phyloP scores from a whole-genome alignment of 2,329 filamentous ascomycete genomes.

The Claviceps maximensis region DNA sequence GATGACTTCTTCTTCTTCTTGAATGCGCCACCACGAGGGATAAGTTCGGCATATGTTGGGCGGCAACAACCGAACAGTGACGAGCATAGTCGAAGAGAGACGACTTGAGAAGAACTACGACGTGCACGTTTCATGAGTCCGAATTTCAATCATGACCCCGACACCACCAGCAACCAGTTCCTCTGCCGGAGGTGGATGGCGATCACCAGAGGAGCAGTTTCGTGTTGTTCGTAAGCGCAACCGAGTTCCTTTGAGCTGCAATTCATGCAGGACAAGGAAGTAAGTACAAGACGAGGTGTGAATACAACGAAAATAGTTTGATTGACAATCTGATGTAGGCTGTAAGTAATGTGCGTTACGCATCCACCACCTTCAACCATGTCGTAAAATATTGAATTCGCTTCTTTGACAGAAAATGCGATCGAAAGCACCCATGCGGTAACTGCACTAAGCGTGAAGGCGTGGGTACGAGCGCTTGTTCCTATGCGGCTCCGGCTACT shows the following conservation, averaged over 20 bases:
- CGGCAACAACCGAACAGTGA: not conserved
- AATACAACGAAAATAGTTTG: not conserved
- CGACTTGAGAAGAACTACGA: not conserved
- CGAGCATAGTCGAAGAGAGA: not conserved
- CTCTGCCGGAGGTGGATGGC: slow-evolving; percentile 55
- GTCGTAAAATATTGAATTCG: not conserved
- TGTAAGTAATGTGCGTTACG: slow-evolving; percentile 14
- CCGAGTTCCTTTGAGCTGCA: slow-evolving; percentile 80
- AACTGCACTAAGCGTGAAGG: slow-evolving; percentile 90
- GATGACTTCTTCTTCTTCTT: not conserved
- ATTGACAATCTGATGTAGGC: slow-evolving; percentile 20
- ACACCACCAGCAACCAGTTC: slow-evolving; percentile 68
- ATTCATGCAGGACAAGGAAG: slow-evolving; percentile 85
- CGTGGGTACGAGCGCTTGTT: slow-evolving; percentile 66
- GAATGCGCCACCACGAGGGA: not conserved
- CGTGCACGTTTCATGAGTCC: not conserved
- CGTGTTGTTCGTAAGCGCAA: slow-evolving; percentile 86
- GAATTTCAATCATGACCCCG: slow-evolving; percentile 44
- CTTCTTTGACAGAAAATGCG: slow-evolving; percentile 63
- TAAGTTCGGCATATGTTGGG: not conserved
- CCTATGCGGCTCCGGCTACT: slow-evolving; percentile 59
- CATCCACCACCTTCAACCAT: not conserved
- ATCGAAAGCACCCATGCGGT: slow-evolving; percentile 79
- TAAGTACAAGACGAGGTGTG: slow-evolving; percentile 23
- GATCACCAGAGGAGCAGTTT: slow-evolving; percentile 77